Base-by-base conservation (phyloP, 495 filamentous ascomycete species). In the Penicillium fimorum region DNA sequence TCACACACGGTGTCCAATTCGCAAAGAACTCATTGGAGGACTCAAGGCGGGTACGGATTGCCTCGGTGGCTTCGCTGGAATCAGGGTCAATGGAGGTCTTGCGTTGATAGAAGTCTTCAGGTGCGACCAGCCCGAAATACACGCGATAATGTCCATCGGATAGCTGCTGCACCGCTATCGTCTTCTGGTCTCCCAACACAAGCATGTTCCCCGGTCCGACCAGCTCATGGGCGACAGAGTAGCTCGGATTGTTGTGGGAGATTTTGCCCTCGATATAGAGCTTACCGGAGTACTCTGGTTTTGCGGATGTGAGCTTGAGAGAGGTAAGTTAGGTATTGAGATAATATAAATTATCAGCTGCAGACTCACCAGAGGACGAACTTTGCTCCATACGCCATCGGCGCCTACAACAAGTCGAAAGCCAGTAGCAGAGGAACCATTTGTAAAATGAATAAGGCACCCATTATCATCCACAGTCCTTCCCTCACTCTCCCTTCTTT, bases 311-410 rank as follows among this genome's bases (percentile, higher is more conserved):
- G 22, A 65, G 7, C 58, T 65, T 29, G 11, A 22, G 20, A 25
- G 2, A 13, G 12, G 13, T 22, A 3, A 45, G 18, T 32, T 24
- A 45, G 15, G 22, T 1, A 22, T 22, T 22, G 22, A 22, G 2
- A 22, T 22, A 22, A 22, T 22, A 22, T 22, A 22, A 22, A 22
- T 22, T 22, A 1, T 22, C 22, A 2, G 22, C 1, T 22, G 22
- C 41, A 9, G 1, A 30, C 48, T 56, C 52, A 66, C 63, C 51
- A 66, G 24, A 40, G 63, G 63, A 22, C 84, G 72, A 1, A 82
- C 75, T 55, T 75, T 76, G 42, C 76, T 80, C 78, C 81, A 84
- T 13, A 78, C 78, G 9, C 84, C 84, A 58, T 87, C 84, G 5
- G 82, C 82, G 15, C 84, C 84, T 37, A 86, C 76, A 4, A 87